A percentile compares a stretch with the other conserved stretches of the same genome.
Evolutionary conservation across 2,329 filamentous ascomycete species (phyloP).

Genomic region (Sporothrix protearum): DNA sequence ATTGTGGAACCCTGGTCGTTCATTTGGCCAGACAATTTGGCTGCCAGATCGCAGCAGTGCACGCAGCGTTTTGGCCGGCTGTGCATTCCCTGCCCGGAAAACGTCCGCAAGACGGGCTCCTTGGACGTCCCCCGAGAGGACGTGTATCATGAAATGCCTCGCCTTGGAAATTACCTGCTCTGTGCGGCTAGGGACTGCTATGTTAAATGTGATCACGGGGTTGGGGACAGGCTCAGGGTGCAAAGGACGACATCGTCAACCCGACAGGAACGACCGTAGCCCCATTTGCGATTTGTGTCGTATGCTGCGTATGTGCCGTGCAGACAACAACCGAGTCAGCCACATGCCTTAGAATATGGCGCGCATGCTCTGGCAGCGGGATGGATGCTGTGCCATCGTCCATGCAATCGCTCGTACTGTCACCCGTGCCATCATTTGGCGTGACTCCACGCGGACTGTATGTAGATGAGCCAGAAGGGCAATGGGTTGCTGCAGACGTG

Average conservation of each 20-base stretch:
- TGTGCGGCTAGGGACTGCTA: constrained; percentile 54
- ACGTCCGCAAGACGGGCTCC: constrained; percentile 52
- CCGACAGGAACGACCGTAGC: constrained; percentile 38
- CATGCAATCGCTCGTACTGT: not conserved
- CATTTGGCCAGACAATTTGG: constrained; percentile 25
- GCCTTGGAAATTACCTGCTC: constrained; percentile 48
- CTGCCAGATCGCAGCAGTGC: constrained; percentile 37
- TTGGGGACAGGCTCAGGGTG: constrained; percentile 53
- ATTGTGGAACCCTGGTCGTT: constrained; percentile 34
- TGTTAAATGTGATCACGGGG: constrained; percentile 56
- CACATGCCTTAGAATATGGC: constrained; percentile 52
- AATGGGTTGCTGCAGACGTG: not conserved
- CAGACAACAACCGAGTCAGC: constrained; percentile 42
- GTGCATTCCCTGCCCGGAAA: constrained; percentile 50
- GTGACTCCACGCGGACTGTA: not conserved
- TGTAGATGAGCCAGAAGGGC: not conserved
- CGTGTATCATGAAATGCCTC: constrained; percentile 52
- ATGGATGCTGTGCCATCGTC: constrained; percentile 20
- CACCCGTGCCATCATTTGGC: not conserved
- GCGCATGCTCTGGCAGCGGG: constrained; percentile 46
- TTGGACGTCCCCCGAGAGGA: constrained; percentile 46
- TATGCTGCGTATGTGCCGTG: constrained; percentile 31
- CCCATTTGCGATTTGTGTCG: constrained; percentile 17
- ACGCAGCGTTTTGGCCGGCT: constrained; percentile 21
- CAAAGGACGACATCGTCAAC: constrained; percentile 60